Base-by-base conservation (phyloP, 1,284 basidiomycete species). In the Tausonia pullulans region DNA sequence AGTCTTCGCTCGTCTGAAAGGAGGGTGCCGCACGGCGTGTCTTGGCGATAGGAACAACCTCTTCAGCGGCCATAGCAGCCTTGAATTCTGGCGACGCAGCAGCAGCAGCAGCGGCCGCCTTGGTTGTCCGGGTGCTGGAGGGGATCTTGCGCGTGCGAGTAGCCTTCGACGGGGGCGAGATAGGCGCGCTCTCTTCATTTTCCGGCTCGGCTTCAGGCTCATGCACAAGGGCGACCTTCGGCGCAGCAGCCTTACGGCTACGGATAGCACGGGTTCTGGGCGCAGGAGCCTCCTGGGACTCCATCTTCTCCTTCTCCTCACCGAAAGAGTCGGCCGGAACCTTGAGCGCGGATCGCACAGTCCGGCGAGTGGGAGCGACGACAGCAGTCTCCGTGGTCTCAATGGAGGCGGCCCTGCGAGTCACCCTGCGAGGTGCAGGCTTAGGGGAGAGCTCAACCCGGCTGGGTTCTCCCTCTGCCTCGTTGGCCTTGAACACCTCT, bases 401-500 rank as follows among this genome's bases (percentile, higher is more conserved):
- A 27, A 27, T 27, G 27, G 27, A 27, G 27, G 2, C 27, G 27
- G 27, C 27, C 27, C 27, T 27, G 27, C 27, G 27, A 27, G 27
- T 27, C 27, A 27, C 27, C 27, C 27, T 27, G n/a, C 57, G 57
- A 10, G 57, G 45, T 8, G 57, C 45, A 46, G 45, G 43, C n/a
- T 58, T 58, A n/a, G 57, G 57, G 8, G 57, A 58, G n/a, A 58
- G 10, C 45, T 58, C 57, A 27, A 58, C 14, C n/a, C 27, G 45
- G 57, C 46, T 27, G 27, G 27, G 27, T 27, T 27, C 27, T 27
- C 27, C 27, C 27, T 27, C 27, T 27, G 27, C 58, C 58, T 60
- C 49, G 9, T 46, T 27, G 9, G 27, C 27, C 27, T 27, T 27
- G 27, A 27, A 53, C 14, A 53, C 3, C 16, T 16, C 16, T 53